These are phyloP conservation scores for Mycena rosella DNA, from an alignment of 768 basidiomycete genomes.

Conservation along the genomic window DNA sequence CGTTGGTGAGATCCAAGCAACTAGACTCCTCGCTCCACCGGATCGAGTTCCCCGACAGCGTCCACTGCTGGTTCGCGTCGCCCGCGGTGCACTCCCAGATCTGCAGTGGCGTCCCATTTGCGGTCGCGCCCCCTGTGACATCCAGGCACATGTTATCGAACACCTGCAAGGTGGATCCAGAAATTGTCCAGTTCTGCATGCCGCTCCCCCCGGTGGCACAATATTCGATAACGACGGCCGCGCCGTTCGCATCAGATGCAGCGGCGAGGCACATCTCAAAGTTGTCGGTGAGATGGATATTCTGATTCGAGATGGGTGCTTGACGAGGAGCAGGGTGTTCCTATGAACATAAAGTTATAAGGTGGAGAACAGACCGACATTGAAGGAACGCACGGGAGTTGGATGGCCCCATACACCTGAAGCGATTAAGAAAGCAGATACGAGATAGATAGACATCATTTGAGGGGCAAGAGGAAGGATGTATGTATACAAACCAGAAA, in stretches of 20 bases:
- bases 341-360: slow-evolving; percentile 9
- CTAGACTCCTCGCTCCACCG: slow-evolving; percentile 10
- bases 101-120: slow-evolving; percentile 15
- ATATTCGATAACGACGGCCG: slow-evolving; percentile 38
- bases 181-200: slow-evolving; percentile 40
- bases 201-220: slow-evolving; percentile 33
- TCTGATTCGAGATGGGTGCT: slow-evolving; percentile 5
- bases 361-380: neutral
- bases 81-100: slow-evolving; percentile 8
- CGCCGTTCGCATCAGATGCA: slow-evolving; percentile 40
- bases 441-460: neutral
- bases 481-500: neutral
- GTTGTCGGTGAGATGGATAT: slow-evolving; percentile 25
- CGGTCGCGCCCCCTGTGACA: slow-evolving; percentile 26
- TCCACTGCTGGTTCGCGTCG: slow-evolving; percentile 30
- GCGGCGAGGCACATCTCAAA: slow-evolving; percentile 15
- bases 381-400: neutral
- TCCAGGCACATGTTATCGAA: slow-evolving; percentile 38
- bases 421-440: neutral
- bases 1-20: slow-evolving; percentile 31
- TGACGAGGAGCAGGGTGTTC: neutral
- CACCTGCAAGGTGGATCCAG: slow-evolving; percentile 34
- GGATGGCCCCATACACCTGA: neutral
- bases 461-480: neutral
- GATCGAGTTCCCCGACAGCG: slow-evolving; percentile 17